These are phyloP conservation scores for Ustilago curta DNA, from an alignment of 1,284 basidiomycete genomes.

Conservation along the genomic window DNA sequence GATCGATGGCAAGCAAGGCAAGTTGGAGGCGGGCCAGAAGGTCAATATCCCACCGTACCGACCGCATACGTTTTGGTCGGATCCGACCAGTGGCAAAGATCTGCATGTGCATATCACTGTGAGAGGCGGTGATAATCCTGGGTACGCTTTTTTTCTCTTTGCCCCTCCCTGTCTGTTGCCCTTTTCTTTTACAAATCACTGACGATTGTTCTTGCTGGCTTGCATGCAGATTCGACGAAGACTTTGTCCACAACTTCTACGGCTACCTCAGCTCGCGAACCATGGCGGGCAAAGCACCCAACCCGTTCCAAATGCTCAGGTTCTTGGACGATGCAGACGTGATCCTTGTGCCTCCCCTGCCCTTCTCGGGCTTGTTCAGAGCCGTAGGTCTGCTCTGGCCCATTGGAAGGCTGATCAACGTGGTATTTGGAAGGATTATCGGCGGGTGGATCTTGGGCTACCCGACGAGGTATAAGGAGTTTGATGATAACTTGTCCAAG, in stretches of 20 bases:
- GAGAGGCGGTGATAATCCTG: conserved; percentile 63
- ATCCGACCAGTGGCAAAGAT: conserved; percentile 53
- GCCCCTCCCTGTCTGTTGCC: neutral
- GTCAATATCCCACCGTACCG: conserved; percentile 61
- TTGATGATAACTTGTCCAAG: conserved; percentile 39
- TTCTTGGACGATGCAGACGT: conserved; percentile 68
- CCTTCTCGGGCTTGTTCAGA: conserved; percentile 48
- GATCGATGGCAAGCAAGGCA: conserved; percentile 67
- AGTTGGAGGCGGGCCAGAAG: conserved; percentile 60
- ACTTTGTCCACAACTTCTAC: conserved; percentile 68
- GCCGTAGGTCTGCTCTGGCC: conserved; percentile 53
- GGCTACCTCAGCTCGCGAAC: conserved; percentile 60
- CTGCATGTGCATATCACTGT: conserved; percentile 67
- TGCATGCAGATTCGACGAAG: conserved; percentile 59
- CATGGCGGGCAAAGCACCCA: conserved; percentile 52
- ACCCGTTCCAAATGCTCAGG: conserved; percentile 67
- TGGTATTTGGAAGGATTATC: conserved; percentile 45
- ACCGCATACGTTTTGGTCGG: conserved; percentile 69
- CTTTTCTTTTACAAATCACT: too few species aligned
- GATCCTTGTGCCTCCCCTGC: conserved; percentile 61
- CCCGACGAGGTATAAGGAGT: conserved; percentile 51
- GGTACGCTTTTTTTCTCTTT: conserved; percentile 15
- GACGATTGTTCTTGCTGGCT: too few species aligned
- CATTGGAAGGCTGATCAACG: conserved; percentile 26
- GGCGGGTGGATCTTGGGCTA: conserved; percentile 50